Evolutionary conservation across 208 protist genomes (phyloP).

Genomic region (Acanthamoeba culbertsoni): DNA sequence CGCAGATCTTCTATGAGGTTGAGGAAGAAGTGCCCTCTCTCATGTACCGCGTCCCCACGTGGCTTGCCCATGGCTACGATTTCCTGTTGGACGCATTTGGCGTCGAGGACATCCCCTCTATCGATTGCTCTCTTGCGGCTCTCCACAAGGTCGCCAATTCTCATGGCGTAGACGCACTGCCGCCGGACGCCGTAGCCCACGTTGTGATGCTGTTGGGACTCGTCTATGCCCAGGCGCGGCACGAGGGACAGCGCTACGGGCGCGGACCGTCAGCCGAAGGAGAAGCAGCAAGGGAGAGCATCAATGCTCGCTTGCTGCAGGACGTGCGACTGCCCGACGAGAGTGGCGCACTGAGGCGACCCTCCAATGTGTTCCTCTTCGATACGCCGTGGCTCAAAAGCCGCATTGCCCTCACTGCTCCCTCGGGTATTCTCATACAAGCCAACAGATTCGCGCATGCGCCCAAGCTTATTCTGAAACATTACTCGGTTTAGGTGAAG

Average conservation of each 20-base stretch:
- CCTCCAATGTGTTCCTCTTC: background rate
- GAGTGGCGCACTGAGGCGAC: background rate
- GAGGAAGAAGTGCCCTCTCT: conserved; percentile 5
- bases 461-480: too few species aligned
- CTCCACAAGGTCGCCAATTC: background rate
- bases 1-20: background rate
- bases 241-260: background rate
- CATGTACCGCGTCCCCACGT: background rate
- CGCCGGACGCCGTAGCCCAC: background rate
- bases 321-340: conserved; percentile 24
- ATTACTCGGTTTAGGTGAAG: background rate
- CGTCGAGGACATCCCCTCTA: background rate
- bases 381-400: conserved; percentile 44
- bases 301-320: background rate
- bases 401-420: background rate
- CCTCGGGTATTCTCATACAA: too few species aligned
- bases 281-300: background rate
- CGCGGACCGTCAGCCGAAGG: background rate
- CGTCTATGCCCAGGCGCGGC: background rate
- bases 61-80: conserved; percentile 33
- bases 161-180: background rate
- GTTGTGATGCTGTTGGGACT: conserved; percentile 16
- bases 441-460: background rate
- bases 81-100: conserved; percentile 24
- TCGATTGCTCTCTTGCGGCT: background rate